A percentile compares a stretch with the other conserved stretches of the same genome.
These are phyloP conservation scores for Candida qinlingensis DNA, from an alignment of 805 yeast species.

Conservation along the genomic window DNA sequence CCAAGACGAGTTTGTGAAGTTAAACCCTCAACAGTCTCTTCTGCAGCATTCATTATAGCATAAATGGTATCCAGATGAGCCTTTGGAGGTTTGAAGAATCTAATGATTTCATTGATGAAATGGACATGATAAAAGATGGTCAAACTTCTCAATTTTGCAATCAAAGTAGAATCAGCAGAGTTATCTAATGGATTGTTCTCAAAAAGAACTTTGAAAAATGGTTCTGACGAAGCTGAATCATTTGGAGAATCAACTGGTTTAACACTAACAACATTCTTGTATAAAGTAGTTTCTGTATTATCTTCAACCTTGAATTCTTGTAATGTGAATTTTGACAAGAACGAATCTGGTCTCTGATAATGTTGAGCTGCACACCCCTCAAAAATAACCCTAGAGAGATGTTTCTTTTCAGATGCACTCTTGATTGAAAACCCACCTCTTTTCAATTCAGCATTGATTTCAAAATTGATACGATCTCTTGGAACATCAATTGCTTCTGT, in stretches of 20 bases:
- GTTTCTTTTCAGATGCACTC: constrained; percentile 28
- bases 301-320: constrained; percentile 84
- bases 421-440: constrained; percentile 72
- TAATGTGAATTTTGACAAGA: constrained; percentile 62
- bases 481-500: constrained; percentile 61
- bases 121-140: constrained; percentile 85
- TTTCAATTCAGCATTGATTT: constrained; percentile 60
- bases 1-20: constrained; percentile 89
- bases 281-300: constrained; percentile 73
- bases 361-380: constrained; percentile 76
- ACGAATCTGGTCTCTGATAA: constrained; percentile 75
- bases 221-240: constrained; percentile 36
- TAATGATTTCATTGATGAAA: constrained; percentile 68
- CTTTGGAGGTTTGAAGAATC: constrained; percentile 83
- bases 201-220: constrained; percentile 76
- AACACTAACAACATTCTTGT: constrained; percentile 83
- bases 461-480: constrained; percentile 62
- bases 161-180: constrained; percentile 72
- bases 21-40: constrained; percentile 86
- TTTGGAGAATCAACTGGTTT: constrained; percentile 49
- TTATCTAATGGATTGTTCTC: constrained; percentile 85
- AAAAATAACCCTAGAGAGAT: constrained; percentile 72
- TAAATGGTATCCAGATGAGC: constrained; percentile 84
- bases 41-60: constrained; percentile 90
- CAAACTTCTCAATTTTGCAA: constrained; percentile 76